Percentiles rank a stretch among this genome's conserved stretches.
These are phyloP conservation scores for Leccinum ochraceum DNA, from an alignment of 768 basidiomycete genomes.

Conservation along the genomic window DNA sequence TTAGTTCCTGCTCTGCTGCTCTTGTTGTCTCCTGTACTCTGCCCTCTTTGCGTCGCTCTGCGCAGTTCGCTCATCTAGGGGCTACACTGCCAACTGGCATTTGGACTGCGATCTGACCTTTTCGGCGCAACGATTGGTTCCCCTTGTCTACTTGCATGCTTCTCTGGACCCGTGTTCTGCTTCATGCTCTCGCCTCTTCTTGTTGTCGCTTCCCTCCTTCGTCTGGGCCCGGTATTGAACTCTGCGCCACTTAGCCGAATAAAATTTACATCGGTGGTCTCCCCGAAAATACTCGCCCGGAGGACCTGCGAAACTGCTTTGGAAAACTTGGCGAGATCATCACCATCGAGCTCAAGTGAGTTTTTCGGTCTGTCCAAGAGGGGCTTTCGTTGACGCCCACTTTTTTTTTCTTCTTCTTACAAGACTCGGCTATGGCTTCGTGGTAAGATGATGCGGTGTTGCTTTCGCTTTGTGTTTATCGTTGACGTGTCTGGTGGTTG, in stretches of 20 bases:
- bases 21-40: constrained; percentile 21
- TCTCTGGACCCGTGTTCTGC: constrained; percentile 37
- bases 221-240: constrained; percentile 62
- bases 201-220: constrained; percentile 48
- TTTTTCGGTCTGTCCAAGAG: constrained; percentile 21
- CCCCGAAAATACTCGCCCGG: constrained; percentile 82
- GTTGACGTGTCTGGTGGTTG: neutral
- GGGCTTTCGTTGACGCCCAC: constrained; percentile 15
- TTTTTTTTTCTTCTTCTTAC: neutral
- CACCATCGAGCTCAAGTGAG: constrained; percentile 84
- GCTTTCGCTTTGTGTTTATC: neutral
- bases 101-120: constrained; percentile 27
- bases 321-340: constrained; percentile 78
- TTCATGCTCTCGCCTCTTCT: constrained; percentile 38
- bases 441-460: constrained; percentile 52
- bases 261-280: constrained; percentile 92
- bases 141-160: constrained; percentile 36
- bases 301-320: constrained; percentile 84
- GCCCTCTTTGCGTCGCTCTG: constrained; percentile 17
- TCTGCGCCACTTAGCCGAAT: constrained; percentile 80
- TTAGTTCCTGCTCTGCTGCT: constrained; percentile 25
- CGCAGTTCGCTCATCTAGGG: constrained; percentile 20
- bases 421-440: constrained; percentile 88
- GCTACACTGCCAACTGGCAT: constrained; percentile 22
- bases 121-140: constrained; percentile 33